Base-by-base conservation (phyloP, 1,139 yeast species). In the Debaryomyces sp. region DNA sequence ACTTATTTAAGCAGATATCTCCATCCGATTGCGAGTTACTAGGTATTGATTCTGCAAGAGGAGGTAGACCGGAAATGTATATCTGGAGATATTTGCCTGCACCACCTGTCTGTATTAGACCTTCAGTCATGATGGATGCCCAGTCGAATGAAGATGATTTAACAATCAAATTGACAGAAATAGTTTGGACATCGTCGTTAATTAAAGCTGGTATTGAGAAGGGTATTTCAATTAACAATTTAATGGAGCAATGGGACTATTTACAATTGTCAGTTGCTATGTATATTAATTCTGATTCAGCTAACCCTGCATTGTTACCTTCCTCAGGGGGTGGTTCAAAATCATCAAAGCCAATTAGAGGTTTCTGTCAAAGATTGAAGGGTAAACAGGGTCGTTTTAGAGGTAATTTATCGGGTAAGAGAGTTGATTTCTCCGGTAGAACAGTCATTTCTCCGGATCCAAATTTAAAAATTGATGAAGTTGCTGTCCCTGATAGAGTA, bases 361-460 rank as follows among this genome's bases (percentile, higher is more conserved):
- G 98, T 7, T 84, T 95, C 57, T 94, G 99, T 67, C 99, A 95
- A 71, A 84, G 99, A 66, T 78, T 95, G 54, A 95, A 95, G 73
- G 99, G 99, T 68, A 95, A 95, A 62, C 99, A 94, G 69, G 99
- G 99, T 62, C 87, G 99, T 66, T 95, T 95, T 71, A 82, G 99
- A 77, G 99, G 99, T 56, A 95, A 95, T 64, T 74, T 95, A 58
- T 91, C 97, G 0, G 99, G 99, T 68, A 95, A 95, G 68, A 89
- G 99, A 75, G 99, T 95, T 38, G 99, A 95, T 68, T 95, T 95
- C 66, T 92, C 98, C 0, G 99, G 96, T 46, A 84, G 99, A 75
- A 95, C 99, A 0, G 99, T 95, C 59, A 94, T 95, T 65, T 94
- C 99, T 1, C 99, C 99, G 0, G 99, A 95, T 73, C 99, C 99